Evolutionary conservation across 2,329 filamentous ascomycete species (phyloP), one percentile per base, ranked within the genome.

Genomic region (Uncinocarpus reesii): DNA sequence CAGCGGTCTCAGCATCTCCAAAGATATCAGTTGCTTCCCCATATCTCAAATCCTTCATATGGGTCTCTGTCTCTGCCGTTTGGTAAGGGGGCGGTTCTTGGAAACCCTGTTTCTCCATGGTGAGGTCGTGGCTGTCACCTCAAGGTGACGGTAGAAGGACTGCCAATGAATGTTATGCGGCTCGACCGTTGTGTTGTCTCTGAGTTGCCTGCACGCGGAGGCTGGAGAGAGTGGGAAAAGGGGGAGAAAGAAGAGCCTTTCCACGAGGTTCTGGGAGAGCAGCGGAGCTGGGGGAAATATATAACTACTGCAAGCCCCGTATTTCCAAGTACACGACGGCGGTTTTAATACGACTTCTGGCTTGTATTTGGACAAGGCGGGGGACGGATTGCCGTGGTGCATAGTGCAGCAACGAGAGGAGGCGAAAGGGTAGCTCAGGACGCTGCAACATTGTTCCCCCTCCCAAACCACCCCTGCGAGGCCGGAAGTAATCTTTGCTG

Each of bases 1-100:
- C 73, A 7, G 73, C 74, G 5, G 67, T 69, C 46, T 71, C 62
- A 32, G 73, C 56, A 53, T 75, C 68, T 38, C 75, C 74, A 58
- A 75, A 78, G 16, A 77, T 40, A 44, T 72, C 75, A 35, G 69
- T 69, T 34, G 74, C 74, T 59, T 77, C 75, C 18, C 60, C 62
- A 18, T 70, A 57, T n/a, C 55, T 57, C 28, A 59, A 56, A 20
- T 54, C 45, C 52, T 65, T 66, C 31, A 47, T 52, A 31, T 60
- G 61, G 7, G 58, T 42, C 2, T 56, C 56, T 3, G 51, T 52
- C 21, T 45, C 54, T 7, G 34, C 23, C 10, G 54, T 23, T 6
- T 56, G 51, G 32, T 57, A 61, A 24, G 45, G 29, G 11, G 45
- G 49, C 13, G 49, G 20, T n/a, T 42, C 13, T 10, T 48, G 29